phyloP scores from a whole-genome alignment of 2,329 filamentous ascomycete species.

The Massarina eburnea region DNA sequence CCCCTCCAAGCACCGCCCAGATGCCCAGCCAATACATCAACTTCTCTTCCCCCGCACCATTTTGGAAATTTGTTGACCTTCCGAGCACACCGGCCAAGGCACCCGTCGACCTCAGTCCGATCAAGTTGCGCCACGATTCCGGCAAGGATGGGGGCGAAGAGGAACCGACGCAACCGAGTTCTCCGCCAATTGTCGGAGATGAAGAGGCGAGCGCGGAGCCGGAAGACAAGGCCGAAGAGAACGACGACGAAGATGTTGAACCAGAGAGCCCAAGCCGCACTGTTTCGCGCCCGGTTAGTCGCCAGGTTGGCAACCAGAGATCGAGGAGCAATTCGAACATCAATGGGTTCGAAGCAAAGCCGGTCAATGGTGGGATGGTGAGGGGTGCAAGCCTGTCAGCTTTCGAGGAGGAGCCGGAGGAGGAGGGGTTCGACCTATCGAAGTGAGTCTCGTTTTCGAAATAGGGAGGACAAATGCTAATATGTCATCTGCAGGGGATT shows the following conservation, averaged over 20 bases:
- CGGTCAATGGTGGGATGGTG: slow-evolving; percentile 35
- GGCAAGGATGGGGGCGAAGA: slow-evolving; percentile 34
- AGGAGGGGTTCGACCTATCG: slow-evolving; percentile 52
- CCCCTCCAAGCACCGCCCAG: slow-evolving; percentile 78
- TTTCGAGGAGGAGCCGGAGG: slow-evolving; percentile 46
- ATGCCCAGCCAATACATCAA: slow-evolving; percentile 84
- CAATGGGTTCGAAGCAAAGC: slow-evolving; percentile 23
- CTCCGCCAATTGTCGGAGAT: slow-evolving; percentile 33
- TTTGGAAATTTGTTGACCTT: slow-evolving; percentile 84
- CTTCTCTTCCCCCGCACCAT: slow-evolving; percentile 80
- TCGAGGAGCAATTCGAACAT: slow-evolving; percentile 36
- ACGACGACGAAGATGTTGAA: slow-evolving; percentile 35
- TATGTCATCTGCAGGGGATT: slow-evolving; percentile 44
- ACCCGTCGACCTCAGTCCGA: slow-evolving; percentile 37
- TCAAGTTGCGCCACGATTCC: slow-evolving; percentile 33
- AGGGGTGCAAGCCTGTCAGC: slow-evolving; percentile 37
- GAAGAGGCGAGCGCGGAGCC: slow-evolving; percentile 26
- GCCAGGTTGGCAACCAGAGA: slow-evolving; percentile 29
- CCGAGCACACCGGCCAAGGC: slow-evolving; percentile 67
- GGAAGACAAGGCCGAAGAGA: slow-evolving; percentile 32
- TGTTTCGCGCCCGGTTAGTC: slow-evolving; percentile 38
- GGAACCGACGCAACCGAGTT: slow-evolving; percentile 35
- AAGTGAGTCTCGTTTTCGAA: slow-evolving; percentile 43
- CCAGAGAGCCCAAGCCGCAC: slow-evolving; percentile 39
- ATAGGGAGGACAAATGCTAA: slow-evolving; percentile 14